phyloP scores from a whole-genome alignment of 768 basidiomycete genomes.

The Boletus pseudo-olivaceus region DNA sequence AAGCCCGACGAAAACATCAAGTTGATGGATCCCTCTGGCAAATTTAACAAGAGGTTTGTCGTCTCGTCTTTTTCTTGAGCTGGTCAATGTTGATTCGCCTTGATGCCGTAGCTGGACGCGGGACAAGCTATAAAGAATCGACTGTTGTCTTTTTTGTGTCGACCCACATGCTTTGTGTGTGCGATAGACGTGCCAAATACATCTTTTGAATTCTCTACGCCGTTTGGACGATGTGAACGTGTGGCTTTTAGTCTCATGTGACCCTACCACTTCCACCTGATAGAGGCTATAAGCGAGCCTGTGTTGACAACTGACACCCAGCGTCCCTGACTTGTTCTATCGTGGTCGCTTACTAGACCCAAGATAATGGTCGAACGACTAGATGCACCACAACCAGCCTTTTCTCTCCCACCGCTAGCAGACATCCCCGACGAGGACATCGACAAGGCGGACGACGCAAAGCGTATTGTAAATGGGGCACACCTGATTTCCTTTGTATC shows the following conservation, averaged over 20 bases:
- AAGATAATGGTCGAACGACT: conserved; percentile 40
- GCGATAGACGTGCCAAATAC: conserved; percentile 22
- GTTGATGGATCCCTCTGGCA: conserved; percentile 63
- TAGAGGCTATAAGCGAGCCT: neutral
- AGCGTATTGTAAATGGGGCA: conserved; percentile 31
- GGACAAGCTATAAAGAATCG: conserved; percentile 54
- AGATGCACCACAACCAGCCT: conserved; percentile 39
- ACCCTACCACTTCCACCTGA: neutral
- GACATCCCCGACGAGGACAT: conserved; percentile 40
- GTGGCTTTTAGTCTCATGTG: conserved; percentile 1
- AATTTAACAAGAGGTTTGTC: conserved; percentile 62
- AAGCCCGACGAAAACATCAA: conserved; percentile 74
- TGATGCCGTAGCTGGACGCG: conserved; percentile 60
- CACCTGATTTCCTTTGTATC: neutral
- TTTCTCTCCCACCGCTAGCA: conserved; percentile 37
- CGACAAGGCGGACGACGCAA: conserved; percentile 37
- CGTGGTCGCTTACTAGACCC: neutral
- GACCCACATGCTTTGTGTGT: conserved; percentile 7
- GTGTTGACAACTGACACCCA: neutral
- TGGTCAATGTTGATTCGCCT: neutral
- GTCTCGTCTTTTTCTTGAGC: neutral
- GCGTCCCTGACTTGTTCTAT: neutral
- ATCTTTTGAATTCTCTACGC: neutral
- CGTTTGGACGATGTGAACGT: conserved; percentile 3
- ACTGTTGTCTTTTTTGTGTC: neutral